Percentiles rank a stretch among this genome's conserved stretches.
These are phyloP conservation scores for Arachnomyces sp. DNA, from an alignment of 2,329 filamentous ascomycete species.

Conservation along the genomic window DNA sequence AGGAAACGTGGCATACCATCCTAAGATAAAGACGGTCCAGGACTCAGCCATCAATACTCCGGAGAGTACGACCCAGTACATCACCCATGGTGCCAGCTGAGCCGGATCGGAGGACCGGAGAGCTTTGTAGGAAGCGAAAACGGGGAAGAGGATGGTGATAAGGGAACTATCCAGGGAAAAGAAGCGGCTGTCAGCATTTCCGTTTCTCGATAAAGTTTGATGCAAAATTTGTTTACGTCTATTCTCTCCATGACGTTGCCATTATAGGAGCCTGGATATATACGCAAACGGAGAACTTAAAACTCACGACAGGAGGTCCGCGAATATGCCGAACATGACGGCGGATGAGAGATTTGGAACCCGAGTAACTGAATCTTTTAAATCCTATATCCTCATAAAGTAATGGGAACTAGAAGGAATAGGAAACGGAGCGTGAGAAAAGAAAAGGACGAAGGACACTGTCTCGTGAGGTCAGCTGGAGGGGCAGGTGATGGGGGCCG, in stretches of 20 bases:
- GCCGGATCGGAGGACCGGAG: conserved; percentile 86
- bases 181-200: conserved; percentile 19
- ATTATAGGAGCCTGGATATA: too few relatives aligned
- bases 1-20: conserved; percentile 50
- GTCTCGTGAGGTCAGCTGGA: too few relatives aligned
- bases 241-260: too few relatives aligned
- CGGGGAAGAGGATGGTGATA: conserved; percentile 84
- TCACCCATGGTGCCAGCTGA: conserved; percentile 91
- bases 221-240: neutral
- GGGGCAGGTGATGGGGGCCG: too few relatives aligned
- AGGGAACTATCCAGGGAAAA: conserved; percentile 54
- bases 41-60: conserved; percentile 75
- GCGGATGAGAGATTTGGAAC: neutral
- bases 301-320: conserved; percentile 69
- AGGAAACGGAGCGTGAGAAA: too few relatives aligned
- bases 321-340: conserved; percentile 69
- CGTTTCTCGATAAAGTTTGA: conserved; percentile 10
- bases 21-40: conserved; percentile 78
- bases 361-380: too few relatives aligned
- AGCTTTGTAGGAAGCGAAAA: conserved; percentile 97
- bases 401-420: too few relatives aligned
- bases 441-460: too few relatives aligned
- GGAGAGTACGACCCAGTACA: conserved; percentile 96
- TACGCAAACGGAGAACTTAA: conserved; percentile 3
- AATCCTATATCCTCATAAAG: too few relatives aligned